Base-by-base conservation (phyloP, 2,329 filamentous ascomycete species). In the Onygenales sp. region DNA sequence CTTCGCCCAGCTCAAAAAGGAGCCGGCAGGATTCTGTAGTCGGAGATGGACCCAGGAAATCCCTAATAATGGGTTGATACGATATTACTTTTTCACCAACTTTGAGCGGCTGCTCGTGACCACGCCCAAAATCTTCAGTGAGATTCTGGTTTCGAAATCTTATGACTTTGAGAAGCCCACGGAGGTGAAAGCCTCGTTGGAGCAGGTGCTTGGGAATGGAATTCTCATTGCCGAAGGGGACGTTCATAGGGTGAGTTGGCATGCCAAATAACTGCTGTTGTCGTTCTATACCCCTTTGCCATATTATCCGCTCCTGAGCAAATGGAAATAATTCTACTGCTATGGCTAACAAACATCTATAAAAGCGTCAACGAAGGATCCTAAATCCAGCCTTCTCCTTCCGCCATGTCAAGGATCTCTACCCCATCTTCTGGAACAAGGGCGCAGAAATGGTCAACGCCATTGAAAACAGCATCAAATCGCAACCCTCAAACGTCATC, bases 361-460 rank as follows among this genome's bases (percentile, higher is more conserved):
- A 14, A 50, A 35, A 74, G 71, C 59, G 58, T 21, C 87, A 90
- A 72, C 80, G 91, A 46, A 90, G 87, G 66, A 83, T 85, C 54
- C 79, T 95, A 14, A 82, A 85, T 72, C 89, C 89, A 0, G 87
- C 89, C 2, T 95, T 95, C 67, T 78, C 83, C n/a, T 94, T 89
- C 64, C 81, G 89, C 21, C 87, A 94, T 62, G 76, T 95, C 66
- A 94, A 93, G 65, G 80, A 92, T 55, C 73, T 95, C 11, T 93
- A 94, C 61, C 85, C 89, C 0, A 72, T 86, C 5, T 95, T 96
- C 69, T 95, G 89, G 89, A 63, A 71, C 17, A 95, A 94, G 70
- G 80, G 84, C 0, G 69, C 78, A 7, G 84, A 92, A 65, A 79
- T 85, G 61, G 82, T 84, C 5, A 69, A 79, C 17, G 78, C 78